Evolutionary conservation across 192 early-diverging fungal genomes (phyloP).

Genomic region (Chytriomyces sp.): DNA sequence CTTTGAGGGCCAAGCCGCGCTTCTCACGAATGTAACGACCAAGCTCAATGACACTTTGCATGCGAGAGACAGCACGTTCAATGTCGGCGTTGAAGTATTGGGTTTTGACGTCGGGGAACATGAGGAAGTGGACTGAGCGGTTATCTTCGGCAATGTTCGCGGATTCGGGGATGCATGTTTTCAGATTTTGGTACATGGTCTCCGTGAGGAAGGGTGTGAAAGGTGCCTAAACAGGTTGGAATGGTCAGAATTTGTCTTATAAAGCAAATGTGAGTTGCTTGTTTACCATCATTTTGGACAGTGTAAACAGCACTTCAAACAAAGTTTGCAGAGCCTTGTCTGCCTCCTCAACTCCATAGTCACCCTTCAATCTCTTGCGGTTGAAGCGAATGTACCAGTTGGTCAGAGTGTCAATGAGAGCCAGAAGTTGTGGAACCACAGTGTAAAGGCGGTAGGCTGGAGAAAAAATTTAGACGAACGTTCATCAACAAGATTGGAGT

Average conservation of each 20-base stretch:
- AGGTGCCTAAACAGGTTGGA: slow-evolving; percentile 62
- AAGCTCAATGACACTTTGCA: slow-evolving; percentile 97
- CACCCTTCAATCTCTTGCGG: slow-evolving; percentile 95
- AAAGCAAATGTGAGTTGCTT: background rate
- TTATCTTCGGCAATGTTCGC: slow-evolving; percentile 58
- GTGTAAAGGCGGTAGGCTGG: slow-evolving; percentile 95
- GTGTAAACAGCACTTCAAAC: slow-evolving; percentile 92
- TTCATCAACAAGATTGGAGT: background rate
- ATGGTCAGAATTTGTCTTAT: background rate
- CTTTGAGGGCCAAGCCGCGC: slow-evolving; percentile 92
- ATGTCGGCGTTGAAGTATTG: slow-evolving; percentile 97
- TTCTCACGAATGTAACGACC: slow-evolving; percentile 90
- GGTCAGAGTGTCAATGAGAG: slow-evolving; percentile 90
- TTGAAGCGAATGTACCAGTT: slow-evolving; percentile 99
- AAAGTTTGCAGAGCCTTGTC: slow-evolving; percentile 88
- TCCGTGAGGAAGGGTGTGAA: slow-evolving; percentile 98
- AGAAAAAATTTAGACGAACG: background rate
- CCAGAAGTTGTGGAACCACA: slow-evolving; percentile 89
- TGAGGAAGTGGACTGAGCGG: slow-evolving; percentile 92
- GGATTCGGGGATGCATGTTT: slow-evolving; percentile 68
- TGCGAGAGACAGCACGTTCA: slow-evolving; percentile 91
- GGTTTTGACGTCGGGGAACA: slow-evolving; percentile 89
- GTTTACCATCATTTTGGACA: slow-evolving; percentile 83
- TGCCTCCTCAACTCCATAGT: slow-evolving; percentile 86
- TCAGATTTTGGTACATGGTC: slow-evolving; percentile 95